Evolutionary conservation across 2,329 filamentous ascomycete genomes (phyloP).

Genomic region (Rosellinia necatrix): DNA sequence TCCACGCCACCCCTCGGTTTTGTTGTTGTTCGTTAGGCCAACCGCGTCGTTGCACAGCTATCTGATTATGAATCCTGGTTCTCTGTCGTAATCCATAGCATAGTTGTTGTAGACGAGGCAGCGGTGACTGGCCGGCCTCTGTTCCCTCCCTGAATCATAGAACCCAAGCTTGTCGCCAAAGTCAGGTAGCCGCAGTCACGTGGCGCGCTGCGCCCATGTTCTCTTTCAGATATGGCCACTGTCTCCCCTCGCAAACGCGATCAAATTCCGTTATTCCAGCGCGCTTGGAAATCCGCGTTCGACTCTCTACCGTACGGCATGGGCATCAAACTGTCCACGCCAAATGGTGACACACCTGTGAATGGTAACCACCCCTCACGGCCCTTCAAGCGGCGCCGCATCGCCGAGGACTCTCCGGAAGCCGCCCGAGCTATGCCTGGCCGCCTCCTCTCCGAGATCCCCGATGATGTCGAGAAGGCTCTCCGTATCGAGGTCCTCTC

Average conservation of each 20-base stretch:
- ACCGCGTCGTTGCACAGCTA: conserved; percentile 5
- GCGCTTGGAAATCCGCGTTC: conserved; percentile 57
- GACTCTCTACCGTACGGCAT: conserved; percentile 50
- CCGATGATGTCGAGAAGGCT: conserved; percentile 44
- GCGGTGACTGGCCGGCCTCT: conserved; percentile 17
- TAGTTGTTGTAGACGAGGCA: conserved; percentile 30
- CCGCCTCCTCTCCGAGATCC: conserved; percentile 32
- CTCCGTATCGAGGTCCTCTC: conserved; percentile 60
- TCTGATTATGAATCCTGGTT: conserved; percentile 31
- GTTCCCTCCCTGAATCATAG: conserved; percentile 1
- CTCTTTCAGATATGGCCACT: conserved; percentile 52
- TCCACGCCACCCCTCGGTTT: background rate
- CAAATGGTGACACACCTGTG: conserved; percentile 44
- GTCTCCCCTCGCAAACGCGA: conserved; percentile 52
- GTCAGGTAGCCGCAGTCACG: conserved; percentile 33
- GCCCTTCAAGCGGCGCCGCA: conserved; percentile 56
- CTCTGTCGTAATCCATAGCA: conserved; percentile 33
- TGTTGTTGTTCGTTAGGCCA: conserved; percentile 1
- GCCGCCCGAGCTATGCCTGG: conserved; percentile 33
- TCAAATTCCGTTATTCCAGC: conserved; percentile 56
- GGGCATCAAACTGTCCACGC: conserved; percentile 50
- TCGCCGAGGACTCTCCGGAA: conserved; percentile 47
- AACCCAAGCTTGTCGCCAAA: conserved; percentile 22
- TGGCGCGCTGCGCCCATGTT: conserved; percentile 43
- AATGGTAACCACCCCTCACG: conserved; percentile 46